Conservation (phyloP, 2,329 filamentous ascomycete species). For the Colletotrichum agaves region DNA sequence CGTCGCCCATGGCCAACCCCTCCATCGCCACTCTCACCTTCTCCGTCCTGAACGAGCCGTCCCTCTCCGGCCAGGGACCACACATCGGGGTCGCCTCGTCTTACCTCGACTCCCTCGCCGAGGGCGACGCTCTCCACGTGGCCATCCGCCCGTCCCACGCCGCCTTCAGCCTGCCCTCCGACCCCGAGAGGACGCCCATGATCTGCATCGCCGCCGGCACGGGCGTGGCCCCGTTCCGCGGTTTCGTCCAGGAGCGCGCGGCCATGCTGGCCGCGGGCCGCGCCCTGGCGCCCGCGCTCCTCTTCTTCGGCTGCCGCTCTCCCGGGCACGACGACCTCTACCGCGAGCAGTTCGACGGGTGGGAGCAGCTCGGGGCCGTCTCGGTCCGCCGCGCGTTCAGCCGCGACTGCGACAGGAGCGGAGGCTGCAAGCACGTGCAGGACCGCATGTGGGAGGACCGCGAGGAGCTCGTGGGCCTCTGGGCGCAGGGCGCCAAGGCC, state of each 20-base stretch:
- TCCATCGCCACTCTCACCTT: slow-evolving; percentile 71
- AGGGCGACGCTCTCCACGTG: slow-evolving; percentile 60
- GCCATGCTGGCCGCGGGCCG: slow-evolving; percentile 48
- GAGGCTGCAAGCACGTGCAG: slow-evolving; percentile 62
- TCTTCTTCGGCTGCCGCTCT: slow-evolving; percentile 55
- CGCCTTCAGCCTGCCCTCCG: slow-evolving; percentile 56
- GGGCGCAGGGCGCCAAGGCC: slow-evolving; percentile 58
- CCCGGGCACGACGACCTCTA: slow-evolving; percentile 48
- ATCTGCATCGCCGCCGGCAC: slow-evolving; percentile 63
- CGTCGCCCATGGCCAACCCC: slow-evolving; percentile 69
- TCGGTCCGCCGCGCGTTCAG: slow-evolving; percentile 68
- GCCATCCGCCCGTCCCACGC: slow-evolving; percentile 55
- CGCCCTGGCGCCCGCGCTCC: slow-evolving; percentile 49
- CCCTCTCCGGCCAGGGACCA: slow-evolving; percentile 59
- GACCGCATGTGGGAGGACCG: slow-evolving; percentile 52
- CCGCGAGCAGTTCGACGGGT: slow-evolving; percentile 40
- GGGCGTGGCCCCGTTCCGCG: slow-evolving; percentile 57
- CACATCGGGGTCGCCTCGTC: slow-evolving; percentile 70
- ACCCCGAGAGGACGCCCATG: slow-evolving; percentile 53
- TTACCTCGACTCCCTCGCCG: slow-evolving; percentile 64
- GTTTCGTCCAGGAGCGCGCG: slow-evolving; percentile 50
- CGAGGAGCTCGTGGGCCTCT: slow-evolving; percentile 46
- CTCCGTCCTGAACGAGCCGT: slow-evolving; percentile 64
- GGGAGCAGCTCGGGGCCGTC: slow-evolving; percentile 55
- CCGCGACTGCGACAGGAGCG: slow-evolving; percentile 52